These are phyloP conservation scores for Globisporangium nodosum DNA, from an alignment of 352 stramenopile species.

Conservation along the genomic window DNA sequence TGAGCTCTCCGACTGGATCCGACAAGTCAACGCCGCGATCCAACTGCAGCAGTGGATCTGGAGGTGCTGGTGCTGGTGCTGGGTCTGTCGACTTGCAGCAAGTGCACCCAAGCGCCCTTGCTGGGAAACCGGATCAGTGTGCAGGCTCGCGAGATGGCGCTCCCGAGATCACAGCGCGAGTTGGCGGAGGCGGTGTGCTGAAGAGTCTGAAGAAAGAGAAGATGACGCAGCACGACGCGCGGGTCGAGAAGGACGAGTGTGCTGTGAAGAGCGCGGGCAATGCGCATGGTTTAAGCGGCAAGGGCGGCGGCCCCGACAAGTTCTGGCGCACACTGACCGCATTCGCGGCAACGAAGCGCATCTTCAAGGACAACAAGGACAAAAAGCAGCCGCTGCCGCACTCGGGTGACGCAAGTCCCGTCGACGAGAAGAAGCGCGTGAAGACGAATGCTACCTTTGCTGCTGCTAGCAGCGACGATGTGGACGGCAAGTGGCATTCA, in stretches of 20 bases:
- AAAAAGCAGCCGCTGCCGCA: slow-evolving; percentile 5
- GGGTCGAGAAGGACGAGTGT: slow-evolving; percentile 5
- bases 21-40: slow-evolving; percentile 11
- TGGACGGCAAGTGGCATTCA: neutral
- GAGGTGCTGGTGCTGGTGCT: neutral
- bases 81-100: neutral
- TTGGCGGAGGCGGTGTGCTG: slow-evolving; percentile 3
- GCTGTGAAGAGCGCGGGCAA: neutral
- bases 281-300: neutral
- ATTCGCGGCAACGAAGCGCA: slow-evolving; percentile 28
- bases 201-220: slow-evolving; percentile 14
- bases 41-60: neutral
- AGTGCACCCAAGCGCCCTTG: neutral
- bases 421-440: slow-evolving; percentile 5
- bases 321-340: slow-evolving; percentile 38
- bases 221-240: neutral
- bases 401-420: neutral
- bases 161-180: neutral
- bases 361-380: slow-evolving; percentile 20
- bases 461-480: neutral
- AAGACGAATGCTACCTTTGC: neutral
- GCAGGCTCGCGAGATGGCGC: neutral
- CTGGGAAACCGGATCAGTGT: neutral
- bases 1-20: slow-evolving; percentile 9
- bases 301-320: slow-evolving; percentile 10